Conservation (phyloP, 495 filamentous ascomycete species). For the Aspergillus ellipticus region DNA sequence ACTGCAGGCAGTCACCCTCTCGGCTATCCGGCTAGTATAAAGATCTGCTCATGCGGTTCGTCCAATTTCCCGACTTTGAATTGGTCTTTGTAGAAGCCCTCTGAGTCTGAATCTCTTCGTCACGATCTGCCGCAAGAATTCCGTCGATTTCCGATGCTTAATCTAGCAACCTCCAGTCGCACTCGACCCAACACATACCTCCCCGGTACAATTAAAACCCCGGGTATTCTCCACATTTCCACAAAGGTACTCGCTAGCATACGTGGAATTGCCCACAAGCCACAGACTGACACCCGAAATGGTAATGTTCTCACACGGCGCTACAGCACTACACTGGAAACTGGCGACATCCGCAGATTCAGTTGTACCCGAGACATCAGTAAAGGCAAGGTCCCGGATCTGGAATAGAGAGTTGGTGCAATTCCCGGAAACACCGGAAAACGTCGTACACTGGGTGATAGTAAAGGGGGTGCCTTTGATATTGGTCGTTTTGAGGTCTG, state of each 20-base stretch:
- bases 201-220: constrained; percentile 37
- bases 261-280: constrained; percentile 19
- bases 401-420: constrained; percentile 39
- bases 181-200: constrained; percentile 27
- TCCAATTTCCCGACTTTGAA: no score
- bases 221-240: constrained; percentile 26
- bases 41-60: no score
- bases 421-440: constrained; percentile 28
- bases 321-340: constrained; percentile 35
- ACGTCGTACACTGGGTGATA: constrained; percentile 40
- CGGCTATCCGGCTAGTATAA: no score
- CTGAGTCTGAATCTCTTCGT: no score
- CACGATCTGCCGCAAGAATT: no score
- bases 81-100: no score
- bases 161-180: constrained; percentile 30
- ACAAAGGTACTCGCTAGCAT: constrained; percentile 27
- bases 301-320: constrained; percentile 30
- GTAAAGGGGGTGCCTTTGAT: constrained; percentile 28
- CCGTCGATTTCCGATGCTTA: no score
- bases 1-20: no score
- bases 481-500: constrained; percentile 20
- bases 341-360: constrained; percentile 22
- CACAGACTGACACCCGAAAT: constrained; percentile 22
- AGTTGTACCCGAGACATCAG: constrained; percentile 25
- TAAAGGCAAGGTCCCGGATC: constrained; percentile 24